Evolutionary conservation across 768 basidiomycete genomes (phyloP).

Genomic region (Podaxis sp.): DNA sequence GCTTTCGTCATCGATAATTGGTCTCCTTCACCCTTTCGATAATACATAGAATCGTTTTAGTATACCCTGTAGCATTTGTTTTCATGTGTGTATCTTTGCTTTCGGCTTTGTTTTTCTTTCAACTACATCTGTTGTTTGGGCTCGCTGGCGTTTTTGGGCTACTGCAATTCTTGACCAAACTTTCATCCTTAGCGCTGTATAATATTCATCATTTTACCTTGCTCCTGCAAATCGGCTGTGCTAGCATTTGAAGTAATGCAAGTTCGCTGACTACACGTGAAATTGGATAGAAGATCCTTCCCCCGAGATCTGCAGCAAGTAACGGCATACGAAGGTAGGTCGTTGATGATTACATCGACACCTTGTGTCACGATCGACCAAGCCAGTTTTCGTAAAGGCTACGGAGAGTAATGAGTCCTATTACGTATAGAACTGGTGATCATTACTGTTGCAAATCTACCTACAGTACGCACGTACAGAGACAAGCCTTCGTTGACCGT

Average conservation of each 20-base stretch:
- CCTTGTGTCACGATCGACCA: slow-evolving; percentile 16
- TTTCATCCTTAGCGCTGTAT: slow-evolving; percentile 11
- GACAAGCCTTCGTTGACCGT: neutral
- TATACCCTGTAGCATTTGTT: slow-evolving; percentile 15
- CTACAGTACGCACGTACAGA: neutral
- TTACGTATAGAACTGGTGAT: slow-evolving; percentile 1
- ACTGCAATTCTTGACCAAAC: neutral
- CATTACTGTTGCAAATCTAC: neutral
- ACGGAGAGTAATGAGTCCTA: neutral
- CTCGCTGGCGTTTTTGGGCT: slow-evolving; percentile 2
- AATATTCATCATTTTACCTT: slow-evolving; percentile 10
- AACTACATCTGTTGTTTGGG: neutral
- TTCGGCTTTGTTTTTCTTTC: slow-evolving; percentile 1
- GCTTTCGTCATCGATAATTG: neutral
- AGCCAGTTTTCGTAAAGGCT: slow-evolving; percentile 2
- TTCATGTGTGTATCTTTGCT: slow-evolving; percentile 9
- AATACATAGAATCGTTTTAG: slow-evolving; percentile 6
- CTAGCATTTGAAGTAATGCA: neutral
- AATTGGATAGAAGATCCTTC: slow-evolving; percentile 2
- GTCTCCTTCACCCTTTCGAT: neutral
- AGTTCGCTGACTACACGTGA: neutral
- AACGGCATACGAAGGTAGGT: slow-evolving; percentile 15
- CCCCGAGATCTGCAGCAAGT: slow-evolving; percentile 5
- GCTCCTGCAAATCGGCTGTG: neutral
- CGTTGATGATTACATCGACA: slow-evolving; percentile 11